Evolutionary conservation across 2,329 filamentous ascomycete genomes (phyloP).

Genomic region (Colletotrichum camelliae): DNA sequence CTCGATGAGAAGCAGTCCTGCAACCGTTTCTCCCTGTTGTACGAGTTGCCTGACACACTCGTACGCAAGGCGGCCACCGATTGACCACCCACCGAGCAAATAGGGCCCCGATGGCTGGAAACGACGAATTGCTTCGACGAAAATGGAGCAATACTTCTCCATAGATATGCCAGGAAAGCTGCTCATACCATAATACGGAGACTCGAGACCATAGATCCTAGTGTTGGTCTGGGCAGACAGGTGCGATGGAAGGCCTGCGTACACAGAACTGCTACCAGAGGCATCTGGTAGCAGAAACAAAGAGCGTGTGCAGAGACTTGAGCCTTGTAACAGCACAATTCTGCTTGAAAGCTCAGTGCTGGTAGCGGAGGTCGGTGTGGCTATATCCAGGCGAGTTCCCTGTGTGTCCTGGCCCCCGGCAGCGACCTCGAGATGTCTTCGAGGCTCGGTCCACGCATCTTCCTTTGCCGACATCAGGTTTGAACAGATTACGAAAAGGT

Average conservation of each 20-base stretch:
- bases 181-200: background rate
- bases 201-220: background rate
- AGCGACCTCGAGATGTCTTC: background rate
- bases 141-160: background rate
- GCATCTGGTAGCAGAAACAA: background rate
- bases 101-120: background rate
- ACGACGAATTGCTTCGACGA: background rate
- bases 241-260: background rate
- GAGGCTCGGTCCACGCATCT: background rate
- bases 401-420: background rate
- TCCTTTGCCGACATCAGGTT: accelerated
- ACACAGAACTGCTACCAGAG: background rate
- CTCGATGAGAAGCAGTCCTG: background rate
- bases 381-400: background rate
- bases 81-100: background rate
- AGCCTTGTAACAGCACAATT: background rate
- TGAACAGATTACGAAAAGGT: background rate
- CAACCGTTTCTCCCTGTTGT: background rate
- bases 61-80: background rate
- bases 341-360: background rate
- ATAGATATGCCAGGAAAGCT: background rate
- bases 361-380: background rate
- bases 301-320: background rate
- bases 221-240: background rate
- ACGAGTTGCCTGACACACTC: background rate